phyloP scores from a whole-genome alignment of 331 rosid genomes.

The Phaseolus coccineus region DNA sequence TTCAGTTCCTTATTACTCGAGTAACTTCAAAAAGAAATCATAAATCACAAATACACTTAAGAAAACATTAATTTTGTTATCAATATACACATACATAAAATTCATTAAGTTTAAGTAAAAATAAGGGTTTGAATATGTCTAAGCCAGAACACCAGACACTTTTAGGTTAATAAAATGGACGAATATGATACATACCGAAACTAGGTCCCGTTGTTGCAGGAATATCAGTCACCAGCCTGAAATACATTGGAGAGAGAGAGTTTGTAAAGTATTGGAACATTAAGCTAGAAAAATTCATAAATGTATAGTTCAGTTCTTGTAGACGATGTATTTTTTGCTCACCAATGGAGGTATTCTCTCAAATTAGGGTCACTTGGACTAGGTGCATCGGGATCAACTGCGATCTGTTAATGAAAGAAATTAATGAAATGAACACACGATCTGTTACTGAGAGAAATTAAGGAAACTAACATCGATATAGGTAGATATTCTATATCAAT shows the following conservation, averaged over 20 bases:
- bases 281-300: background rate
- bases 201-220: slow-evolving; percentile 79
- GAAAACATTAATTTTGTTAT: background rate
- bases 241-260: background rate
- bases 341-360: slow-evolving; percentile 77
- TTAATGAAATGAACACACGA: too few relatives aligned
- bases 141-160: too few relatives aligned
- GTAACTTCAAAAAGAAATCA: too few relatives aligned
- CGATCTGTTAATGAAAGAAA: slow-evolving; percentile 25
- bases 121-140: background rate
- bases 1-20: too few relatives aligned
- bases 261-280: background rate
- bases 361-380: slow-evolving; percentile 52
- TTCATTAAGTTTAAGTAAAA: background rate
- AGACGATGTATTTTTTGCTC: background rate
- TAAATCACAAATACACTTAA: too few relatives aligned
- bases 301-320: background rate
- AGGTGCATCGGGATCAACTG: slow-evolving; percentile 57
- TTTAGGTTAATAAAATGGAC: background rate
- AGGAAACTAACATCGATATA: background rate
- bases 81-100: background rate
- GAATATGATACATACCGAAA: slow-evolving; percentile 57
- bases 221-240: slow-evolving; percentile 90
- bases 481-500: background rate
- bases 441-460: too few relatives aligned